Conservation (phyloP, 2,329 filamentous ascomycete genomes). For the Geosmithia morbida region DNA sequence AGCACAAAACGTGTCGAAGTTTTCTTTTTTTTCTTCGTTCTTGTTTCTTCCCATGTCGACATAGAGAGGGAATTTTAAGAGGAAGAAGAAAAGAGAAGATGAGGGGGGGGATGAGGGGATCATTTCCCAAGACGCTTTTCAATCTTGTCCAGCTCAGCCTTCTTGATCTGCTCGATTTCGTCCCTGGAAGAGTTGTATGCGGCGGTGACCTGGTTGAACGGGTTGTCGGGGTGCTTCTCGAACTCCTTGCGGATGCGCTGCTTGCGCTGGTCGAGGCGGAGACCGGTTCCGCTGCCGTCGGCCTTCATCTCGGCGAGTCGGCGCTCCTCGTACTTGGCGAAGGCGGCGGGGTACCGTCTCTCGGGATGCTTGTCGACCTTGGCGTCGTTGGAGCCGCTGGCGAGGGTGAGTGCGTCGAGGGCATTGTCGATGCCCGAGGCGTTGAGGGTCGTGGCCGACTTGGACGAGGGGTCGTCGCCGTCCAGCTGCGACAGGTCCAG, state of each 20-base stretch:
- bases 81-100: neutral
- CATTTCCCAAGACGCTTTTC: slow-evolving; percentile 49
- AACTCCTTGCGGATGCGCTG: slow-evolving; percentile 84
- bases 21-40: too few species aligned
- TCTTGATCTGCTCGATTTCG: slow-evolving; percentile 53
- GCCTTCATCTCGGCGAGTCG: slow-evolving; percentile 73
- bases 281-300: slow-evolving; percentile 56
- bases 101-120: neutral
- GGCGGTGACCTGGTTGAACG: slow-evolving; percentile 74
- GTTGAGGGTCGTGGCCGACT: slow-evolving; percentile 48
- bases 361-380: slow-evolving; percentile 86
- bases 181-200: slow-evolving; percentile 66
- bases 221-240: slow-evolving; percentile 87
- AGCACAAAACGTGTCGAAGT: too few species aligned
- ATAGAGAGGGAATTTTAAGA: neutral
- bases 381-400: slow-evolving; percentile 33
- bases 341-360: slow-evolving; percentile 74
- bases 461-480: slow-evolving; percentile 23
- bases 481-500: slow-evolving; percentile 68
- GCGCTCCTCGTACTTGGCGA: slow-evolving; percentile 66
- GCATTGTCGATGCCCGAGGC: slow-evolving; percentile 88
- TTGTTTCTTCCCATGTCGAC: too few species aligned
- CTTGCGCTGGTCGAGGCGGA: slow-evolving; percentile 73
- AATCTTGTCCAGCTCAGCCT: slow-evolving; percentile 56
- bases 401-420: slow-evolving; percentile 68